Evolutionary conservation across 768 basidiomycete species (phyloP).

Genomic region (Austroboletus eburneus): DNA sequence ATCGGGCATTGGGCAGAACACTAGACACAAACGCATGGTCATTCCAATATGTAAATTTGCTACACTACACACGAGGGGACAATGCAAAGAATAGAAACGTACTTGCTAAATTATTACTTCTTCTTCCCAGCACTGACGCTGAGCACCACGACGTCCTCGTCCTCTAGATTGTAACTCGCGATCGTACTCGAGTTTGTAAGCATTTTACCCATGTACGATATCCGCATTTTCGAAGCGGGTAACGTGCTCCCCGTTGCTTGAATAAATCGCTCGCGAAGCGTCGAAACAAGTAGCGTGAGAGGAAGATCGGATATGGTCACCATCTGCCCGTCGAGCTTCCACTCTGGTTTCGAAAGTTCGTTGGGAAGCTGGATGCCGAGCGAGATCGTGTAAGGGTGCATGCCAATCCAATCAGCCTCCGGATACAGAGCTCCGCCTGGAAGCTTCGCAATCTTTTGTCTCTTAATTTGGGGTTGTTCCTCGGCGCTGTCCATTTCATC

Average conservation of each 20-base stretch:
- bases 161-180: slow-evolving; percentile 85
- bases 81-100: neutral
- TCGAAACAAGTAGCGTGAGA: slow-evolving; percentile 79
- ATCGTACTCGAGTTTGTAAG: slow-evolving; percentile 83
- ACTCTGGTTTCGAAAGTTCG: slow-evolving; percentile 82
- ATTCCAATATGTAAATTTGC: slow-evolving; percentile 9
- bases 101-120: slow-evolving; percentile 41
- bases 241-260: slow-evolving; percentile 75
- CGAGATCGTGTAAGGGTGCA: slow-evolving; percentile 90
- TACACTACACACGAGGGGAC: slow-evolving; percentile 7
- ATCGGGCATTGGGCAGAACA: slow-evolving; percentile 7
- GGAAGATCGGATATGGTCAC: slow-evolving; percentile 81
- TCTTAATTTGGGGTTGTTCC: slow-evolving; percentile 77
- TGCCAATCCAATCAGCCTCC: slow-evolving; percentile 84
- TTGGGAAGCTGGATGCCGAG: slow-evolving; percentile 80
- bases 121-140: slow-evolving; percentile 75
- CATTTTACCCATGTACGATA: slow-evolving; percentile 80
- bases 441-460: slow-evolving; percentile 81
- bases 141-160: slow-evolving; percentile 79
- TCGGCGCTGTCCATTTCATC: slow-evolving; percentile 79
- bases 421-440: slow-evolving; percentile 82
- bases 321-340: slow-evolving; percentile 82
- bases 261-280: slow-evolving; percentile 84
- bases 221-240: slow-evolving; percentile 72
- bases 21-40: slow-evolving; percentile 12